Evolutionary conservation across 192 early-diverging fungal genomes (phyloP).

Genomic region (Backusella australiensis): DNA sequence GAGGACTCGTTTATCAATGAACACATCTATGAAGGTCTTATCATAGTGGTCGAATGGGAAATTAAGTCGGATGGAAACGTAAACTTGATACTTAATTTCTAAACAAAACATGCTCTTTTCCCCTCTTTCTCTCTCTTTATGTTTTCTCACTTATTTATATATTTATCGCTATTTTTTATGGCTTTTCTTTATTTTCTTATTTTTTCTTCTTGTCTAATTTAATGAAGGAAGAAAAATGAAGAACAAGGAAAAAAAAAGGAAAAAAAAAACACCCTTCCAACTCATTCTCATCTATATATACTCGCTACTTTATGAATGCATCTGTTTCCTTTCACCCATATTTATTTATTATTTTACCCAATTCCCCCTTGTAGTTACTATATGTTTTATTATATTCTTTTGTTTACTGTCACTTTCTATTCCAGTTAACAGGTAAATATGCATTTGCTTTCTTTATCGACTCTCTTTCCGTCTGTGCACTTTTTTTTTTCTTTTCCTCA

Average conservation of each 20-base stretch:
- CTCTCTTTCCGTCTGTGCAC: not conserved
- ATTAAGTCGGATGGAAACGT: slow-evolving; percentile 18
- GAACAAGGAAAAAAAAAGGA: not conserved
- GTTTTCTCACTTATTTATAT: not conserved
- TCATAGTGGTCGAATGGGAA: slow-evolving; percentile 26
- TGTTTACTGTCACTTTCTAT: not conserved
- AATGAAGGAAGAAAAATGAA: not conserved
- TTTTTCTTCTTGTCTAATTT: not conserved
- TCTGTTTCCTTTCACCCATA: slow-evolving; percentile 43
- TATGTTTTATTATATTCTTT: not conserved
- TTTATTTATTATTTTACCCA: slow-evolving; percentile 43
- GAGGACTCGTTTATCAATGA: slow-evolving; percentile 24
- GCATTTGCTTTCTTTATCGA: not conserved
- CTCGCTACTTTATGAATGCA: slow-evolving; percentile 43
- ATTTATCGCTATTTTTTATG: not conserved
- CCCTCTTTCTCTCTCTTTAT: not conserved
- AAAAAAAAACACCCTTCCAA: not conserved
- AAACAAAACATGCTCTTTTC: not conserved
- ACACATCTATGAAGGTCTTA: slow-evolving; percentile 12
- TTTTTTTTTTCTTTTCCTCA: not conserved
- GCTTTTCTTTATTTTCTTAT: not conserved
- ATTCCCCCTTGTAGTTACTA: slow-evolving; percentile 30
- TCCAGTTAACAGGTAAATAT: not conserved
- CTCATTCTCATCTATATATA: slow-evolving; percentile 14
- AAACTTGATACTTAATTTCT: slow-evolving; percentile 23